Evolutionary conservation across 2,329 filamentous ascomycete species (phyloP).

Genomic region (Thielaviopsis musarum): DNA sequence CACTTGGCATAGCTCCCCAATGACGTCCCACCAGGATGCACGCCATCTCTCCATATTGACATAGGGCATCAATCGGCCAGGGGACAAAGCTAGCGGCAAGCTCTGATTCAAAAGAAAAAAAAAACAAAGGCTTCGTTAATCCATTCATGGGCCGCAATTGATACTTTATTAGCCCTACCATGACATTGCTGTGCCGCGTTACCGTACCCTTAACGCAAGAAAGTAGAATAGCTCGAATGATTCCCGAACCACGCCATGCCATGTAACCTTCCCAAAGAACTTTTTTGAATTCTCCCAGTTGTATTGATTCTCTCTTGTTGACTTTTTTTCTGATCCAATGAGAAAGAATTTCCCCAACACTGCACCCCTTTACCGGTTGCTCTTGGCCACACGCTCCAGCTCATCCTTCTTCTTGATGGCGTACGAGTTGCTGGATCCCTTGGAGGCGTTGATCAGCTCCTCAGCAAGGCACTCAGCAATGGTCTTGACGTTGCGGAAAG

Average conservation of each 20-base stretch:
- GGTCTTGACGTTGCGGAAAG: constrained; percentile 99
- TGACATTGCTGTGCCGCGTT: constrained; percentile 29
- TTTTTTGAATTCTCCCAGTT: constrained; percentile 13
- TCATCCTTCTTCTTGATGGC: constrained; percentile 99
- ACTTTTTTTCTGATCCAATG: constrained; percentile 17
- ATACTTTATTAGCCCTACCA: constrained; percentile 25
- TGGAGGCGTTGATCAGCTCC: constrained; percentile 99
- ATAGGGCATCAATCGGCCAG: not conserved
- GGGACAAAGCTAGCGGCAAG: not conserved
- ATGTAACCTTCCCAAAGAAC: constrained; percentile 19
- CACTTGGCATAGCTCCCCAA: not conserved
- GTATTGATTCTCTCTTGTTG: constrained; percentile 14
- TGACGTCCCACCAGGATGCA: not conserved
- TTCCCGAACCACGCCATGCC: constrained; percentile 28
- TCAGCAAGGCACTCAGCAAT: constrained; percentile 99
- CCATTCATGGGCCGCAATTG: constrained; percentile 17
- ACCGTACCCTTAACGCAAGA: constrained; percentile 29
- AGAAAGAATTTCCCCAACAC: constrained; percentile 19
- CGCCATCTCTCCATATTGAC: not conserved
- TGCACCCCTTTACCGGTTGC: constrained; percentile 76
- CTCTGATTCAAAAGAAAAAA: constrained; percentile 3
- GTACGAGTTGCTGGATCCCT: constrained; percentile 99
- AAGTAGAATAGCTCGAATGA: constrained; percentile 28
- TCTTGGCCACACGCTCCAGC: constrained; percentile 99
- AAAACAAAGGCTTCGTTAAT: constrained; percentile 12